Percentiles rank a stretch among this genome's conserved stretches.
phyloP scores from a whole-genome alignment of 1,139 yeast species.

The Protomyces arabidopsidicola region DNA sequence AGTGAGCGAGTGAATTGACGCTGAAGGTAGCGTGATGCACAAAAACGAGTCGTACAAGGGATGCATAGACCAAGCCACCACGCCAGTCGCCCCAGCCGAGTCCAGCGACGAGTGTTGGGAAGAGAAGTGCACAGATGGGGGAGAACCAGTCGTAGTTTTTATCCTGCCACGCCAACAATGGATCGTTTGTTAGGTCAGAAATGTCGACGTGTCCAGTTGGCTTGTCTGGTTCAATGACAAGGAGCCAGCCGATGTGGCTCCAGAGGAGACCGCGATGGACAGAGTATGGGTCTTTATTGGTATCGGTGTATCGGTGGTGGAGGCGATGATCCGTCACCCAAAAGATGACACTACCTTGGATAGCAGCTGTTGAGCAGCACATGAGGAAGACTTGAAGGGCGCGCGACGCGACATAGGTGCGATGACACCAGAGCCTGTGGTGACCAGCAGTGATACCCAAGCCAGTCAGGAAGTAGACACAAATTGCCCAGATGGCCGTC shows the following conservation, averaged over 20 bases:
- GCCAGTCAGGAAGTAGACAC: constrained; percentile 69
- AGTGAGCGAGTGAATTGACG: constrained; percentile 95
- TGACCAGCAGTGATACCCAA: constrained; percentile 91
- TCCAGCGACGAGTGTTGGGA: constrained; percentile 77
- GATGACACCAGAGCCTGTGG: constrained; percentile 84
- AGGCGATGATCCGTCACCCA: constrained; percentile 97
- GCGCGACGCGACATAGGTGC: constrained; percentile 69
- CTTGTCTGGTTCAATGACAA: constrained; percentile 86
- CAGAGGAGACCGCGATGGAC: constrained; percentile 94
- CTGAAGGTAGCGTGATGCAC: constrained; percentile 99
- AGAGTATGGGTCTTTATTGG: constrained; percentile 93
- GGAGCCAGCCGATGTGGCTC: constrained; percentile 98
- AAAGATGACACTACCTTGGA: constrained; percentile 97
- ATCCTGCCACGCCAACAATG: constrained; percentile 89
- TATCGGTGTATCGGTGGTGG: constrained; percentile 98
- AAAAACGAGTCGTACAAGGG: constrained; percentile 71
- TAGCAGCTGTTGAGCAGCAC: constrained; percentile 87
- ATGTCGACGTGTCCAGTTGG: constrained; percentile 95
- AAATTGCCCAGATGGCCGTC: constrained; percentile 57
- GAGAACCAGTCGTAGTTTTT: constrained; percentile 74
- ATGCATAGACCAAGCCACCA: constrained; percentile 92
- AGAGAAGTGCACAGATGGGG: constrained; percentile 59
- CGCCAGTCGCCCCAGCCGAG: constrained; percentile 78
- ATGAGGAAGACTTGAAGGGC: constrained; percentile 74
- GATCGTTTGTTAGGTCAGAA: constrained; percentile 81